Evolutionary conservation across 495 filamentous ascomycete species (phyloP), one percentile per base, ranked within the genome.

Genomic region (Xylaria venustula): DNA sequence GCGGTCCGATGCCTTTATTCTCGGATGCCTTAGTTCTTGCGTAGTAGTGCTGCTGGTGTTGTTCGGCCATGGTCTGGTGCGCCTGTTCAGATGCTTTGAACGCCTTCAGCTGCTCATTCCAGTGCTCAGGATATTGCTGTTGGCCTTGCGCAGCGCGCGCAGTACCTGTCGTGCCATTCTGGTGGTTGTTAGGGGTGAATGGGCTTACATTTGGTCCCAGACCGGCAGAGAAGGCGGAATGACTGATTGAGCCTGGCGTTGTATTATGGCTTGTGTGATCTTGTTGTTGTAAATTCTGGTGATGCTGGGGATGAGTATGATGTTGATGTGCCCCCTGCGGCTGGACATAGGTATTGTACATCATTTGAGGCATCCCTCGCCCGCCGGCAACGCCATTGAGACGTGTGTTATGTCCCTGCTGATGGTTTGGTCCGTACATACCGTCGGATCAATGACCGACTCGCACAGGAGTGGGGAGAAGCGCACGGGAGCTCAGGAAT

Each of bases 401-500:
- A 63, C 84, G 83, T 65, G 88, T 83, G 81, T 92, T 89, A 74
- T 93, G 91, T 64, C 85, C 86, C 73, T 88, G 86, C 71, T 92
- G 88, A 65, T 92, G 90, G 40, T 81, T 82, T 68, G 92, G 90
- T 63, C 82, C 85, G 78, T 89, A 96, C 92, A 96, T 96, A 67
- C 79, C 79, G 83, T 60, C 85, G 78, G 26, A 42, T 85, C 53
- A 87, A 84, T 40, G 88, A 91, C 74, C 88, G 85, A 66, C 88
- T 85, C 63, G 87, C 84, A 45, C 87, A 87, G 57, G 1, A 17
- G 36, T 41, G n/a, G 19, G n/a, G 15, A 34, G 41, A 40, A 22
- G 28, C 17, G 26, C 22, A 37, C 22, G 30, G 32, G 23, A 28
- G 46, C 86, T 25, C 11, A n/a, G 48, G 23, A 23, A 32, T 22